Percentiles rank a stretch among this genome's conserved stretches.
These are phyloP conservation scores for Oryza nivara DNA, from an alignment of 176 grass and related monocot species.

Conservation along the genomic window DNA sequence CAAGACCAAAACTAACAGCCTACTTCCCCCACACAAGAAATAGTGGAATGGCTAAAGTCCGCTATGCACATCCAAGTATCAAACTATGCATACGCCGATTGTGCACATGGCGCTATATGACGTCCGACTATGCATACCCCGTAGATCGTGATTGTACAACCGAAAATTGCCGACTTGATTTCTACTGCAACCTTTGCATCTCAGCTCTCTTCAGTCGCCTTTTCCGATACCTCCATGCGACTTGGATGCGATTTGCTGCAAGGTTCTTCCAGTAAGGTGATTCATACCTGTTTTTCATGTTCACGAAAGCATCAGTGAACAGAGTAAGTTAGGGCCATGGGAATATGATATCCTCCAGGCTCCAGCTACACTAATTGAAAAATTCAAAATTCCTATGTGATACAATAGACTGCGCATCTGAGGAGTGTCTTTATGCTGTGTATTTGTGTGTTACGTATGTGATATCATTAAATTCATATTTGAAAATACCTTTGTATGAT, in stretches of 20 bases:
- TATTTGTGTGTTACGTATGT: too few species aligned
- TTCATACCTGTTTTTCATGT: conserved; percentile 54
- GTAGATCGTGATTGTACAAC: conserved; percentile 24
- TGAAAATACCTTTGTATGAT: too few species aligned
- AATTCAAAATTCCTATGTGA: too few species aligned
- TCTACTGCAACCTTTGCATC: conserved; percentile 34
- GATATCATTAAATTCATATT: too few species aligned
- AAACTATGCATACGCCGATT: background rate
- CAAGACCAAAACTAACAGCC: background rate
- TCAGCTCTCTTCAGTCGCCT: conserved; percentile 53
- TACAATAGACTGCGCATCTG: too few species aligned
- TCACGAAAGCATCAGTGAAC: conserved; percentile 2
- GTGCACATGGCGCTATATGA: background rate
- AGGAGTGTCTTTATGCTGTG: too few species aligned
- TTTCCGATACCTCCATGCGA: conserved; percentile 70
- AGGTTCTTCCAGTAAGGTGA: conserved; percentile 76
- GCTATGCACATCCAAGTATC: background rate
- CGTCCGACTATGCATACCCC: background rate
- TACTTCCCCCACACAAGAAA: background rate
- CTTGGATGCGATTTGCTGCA: conserved; percentile 73
- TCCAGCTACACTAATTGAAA: too few species aligned
- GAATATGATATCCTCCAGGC: too few species aligned
- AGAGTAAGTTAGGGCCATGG: too few species aligned
- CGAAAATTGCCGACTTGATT: conserved; percentile 17
- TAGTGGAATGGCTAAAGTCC: background rate